These are phyloP conservation scores for Tolypocladium tundrense DNA, from an alignment of 2,329 filamentous ascomycete genomes.

Conservation along the genomic window DNA sequence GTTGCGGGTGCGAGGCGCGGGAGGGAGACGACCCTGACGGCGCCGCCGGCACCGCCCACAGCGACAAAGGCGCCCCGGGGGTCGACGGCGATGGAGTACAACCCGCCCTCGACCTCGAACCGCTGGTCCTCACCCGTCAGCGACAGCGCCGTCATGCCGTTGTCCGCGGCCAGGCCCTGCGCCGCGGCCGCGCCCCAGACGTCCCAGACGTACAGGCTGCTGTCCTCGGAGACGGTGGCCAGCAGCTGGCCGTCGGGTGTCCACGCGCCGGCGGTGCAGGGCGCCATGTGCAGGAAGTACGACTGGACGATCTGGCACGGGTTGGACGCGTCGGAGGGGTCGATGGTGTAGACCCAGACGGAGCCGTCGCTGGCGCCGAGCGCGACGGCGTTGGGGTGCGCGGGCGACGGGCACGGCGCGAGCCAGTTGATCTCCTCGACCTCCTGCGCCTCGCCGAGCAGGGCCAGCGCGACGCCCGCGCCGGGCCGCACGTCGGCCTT, in stretches of 20 bases:
- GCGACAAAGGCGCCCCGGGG: slow-evolving; percentile 71
- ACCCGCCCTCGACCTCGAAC: slow-evolving; percentile 82
- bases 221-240: slow-evolving; percentile 82
- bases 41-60: slow-evolving; percentile 77
- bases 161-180: slow-evolving; percentile 36
- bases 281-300: slow-evolving; percentile 80
- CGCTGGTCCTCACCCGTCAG: slow-evolving; percentile 76
- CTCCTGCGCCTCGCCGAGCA: slow-evolving; percentile 71
- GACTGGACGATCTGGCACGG: slow-evolving; percentile 76
- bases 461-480: slow-evolving; percentile 42
- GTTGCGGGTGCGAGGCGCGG: slow-evolving; percentile 45
- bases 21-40: slow-evolving; percentile 75
- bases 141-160: slow-evolving; percentile 58
- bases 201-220: slow-evolving; percentile 85
- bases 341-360: slow-evolving; percentile 92
- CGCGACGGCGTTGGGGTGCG: slow-evolving; percentile 71
- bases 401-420: slow-evolving; percentile 57
- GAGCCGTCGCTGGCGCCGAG: slow-evolving; percentile 83
- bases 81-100: slow-evolving; percentile 80
- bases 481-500: slow-evolving; percentile 36
- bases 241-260: slow-evolving; percentile 77
- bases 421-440: slow-evolving; percentile 96
- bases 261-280: slow-evolving; percentile 87
- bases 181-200: slow-evolving; percentile 70
- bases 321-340: slow-evolving; percentile 46